A percentile compares a stretch with the other conserved stretches of the same genome.
Evolutionary conservation across 1,139 yeast genomes (phyloP).

Genomic region (Candida glucosophila): DNA sequence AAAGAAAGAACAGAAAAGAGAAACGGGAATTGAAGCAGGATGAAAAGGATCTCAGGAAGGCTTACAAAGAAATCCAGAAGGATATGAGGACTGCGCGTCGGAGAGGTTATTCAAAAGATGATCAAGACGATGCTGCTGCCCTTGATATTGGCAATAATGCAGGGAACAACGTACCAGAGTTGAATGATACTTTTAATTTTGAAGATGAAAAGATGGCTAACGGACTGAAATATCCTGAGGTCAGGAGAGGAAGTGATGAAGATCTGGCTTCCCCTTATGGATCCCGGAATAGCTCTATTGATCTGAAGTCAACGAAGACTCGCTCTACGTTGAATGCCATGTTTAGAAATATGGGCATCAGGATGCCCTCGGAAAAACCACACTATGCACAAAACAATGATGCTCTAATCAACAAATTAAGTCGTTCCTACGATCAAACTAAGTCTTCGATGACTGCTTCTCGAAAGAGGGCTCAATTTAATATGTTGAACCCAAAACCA

Average conservation of each 20-base stretch:
- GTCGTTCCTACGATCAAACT: slow-evolving; percentile 33
- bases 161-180: too few species aligned
- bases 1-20: background rate
- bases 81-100: background rate
- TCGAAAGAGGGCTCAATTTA: slow-evolving; percentile 12
- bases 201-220: background rate
- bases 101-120: slow-evolving; percentile 1
- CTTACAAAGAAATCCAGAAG: background rate
- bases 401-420: background rate
- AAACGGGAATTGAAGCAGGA: slow-evolving; percentile 1
- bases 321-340: background rate
- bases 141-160: too few species aligned
- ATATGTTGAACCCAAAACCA: slow-evolving; percentile 5
- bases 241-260: background rate
- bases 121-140: too few species aligned
- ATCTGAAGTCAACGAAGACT: background rate
- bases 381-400: slow-evolving; percentile 2
- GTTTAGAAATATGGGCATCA: background rate
- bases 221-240: background rate
- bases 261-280: background rate
- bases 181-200: background rate
- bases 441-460: slow-evolving; percentile 24
- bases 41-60: slow-evolving; percentile 1
- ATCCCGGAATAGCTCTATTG: background rate
- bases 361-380: slow-evolving; percentile 6